These are phyloP conservation scores for Fistulinella prunicolor DNA, from an alignment of 768 basidiomycete genomes.

Conservation along the genomic window DNA sequence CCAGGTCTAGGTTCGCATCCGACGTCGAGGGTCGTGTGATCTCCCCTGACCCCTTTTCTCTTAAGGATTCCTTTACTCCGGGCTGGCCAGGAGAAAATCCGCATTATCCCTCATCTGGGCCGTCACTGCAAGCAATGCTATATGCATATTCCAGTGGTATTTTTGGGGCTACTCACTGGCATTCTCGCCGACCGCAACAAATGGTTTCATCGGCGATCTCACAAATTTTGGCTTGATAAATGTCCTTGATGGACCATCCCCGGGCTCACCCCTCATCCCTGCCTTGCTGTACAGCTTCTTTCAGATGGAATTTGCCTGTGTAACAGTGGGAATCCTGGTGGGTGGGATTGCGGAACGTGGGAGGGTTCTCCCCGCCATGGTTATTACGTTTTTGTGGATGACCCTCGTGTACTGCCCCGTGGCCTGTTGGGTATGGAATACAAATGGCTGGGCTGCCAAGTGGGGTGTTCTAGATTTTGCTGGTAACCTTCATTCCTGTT, in stretches of 20 bases:
- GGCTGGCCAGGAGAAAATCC: conserved; percentile 66
- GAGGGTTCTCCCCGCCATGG: conserved; percentile 75
- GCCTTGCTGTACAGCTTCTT: conserved; percentile 82
- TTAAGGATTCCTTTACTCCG: conserved; percentile 70
- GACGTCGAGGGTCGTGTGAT: not conserved
- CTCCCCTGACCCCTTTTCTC: not conserved
- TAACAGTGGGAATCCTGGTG: conserved; percentile 74
- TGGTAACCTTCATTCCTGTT: conserved; percentile 40
- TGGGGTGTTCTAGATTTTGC: conserved; percentile 90
- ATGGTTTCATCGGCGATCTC: conserved; percentile 79
- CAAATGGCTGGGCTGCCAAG: conserved; percentile 79
- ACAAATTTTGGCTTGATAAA: conserved; percentile 71
- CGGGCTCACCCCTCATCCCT: conserved; percentile 79
- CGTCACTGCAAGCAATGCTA: conserved; percentile 67
- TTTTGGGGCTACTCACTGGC: conserved; percentile 83
- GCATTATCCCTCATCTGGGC: conserved; percentile 74
- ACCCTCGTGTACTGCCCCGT: conserved; percentile 87
- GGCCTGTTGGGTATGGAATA: conserved; percentile 82
- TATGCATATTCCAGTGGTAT: conserved; percentile 81
- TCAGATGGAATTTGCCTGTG: conserved; percentile 84
- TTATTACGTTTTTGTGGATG: conserved; percentile 81
- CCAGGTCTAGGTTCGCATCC: conserved; percentile 58
- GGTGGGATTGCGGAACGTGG: conserved; percentile 87
- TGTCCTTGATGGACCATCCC: conserved; percentile 69
- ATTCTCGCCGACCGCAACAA: conserved; percentile 73